These are phyloP conservation scores for Lactarius deliciosus DNA, from an alignment of 768 basidiomycete genomes.

Conservation along the genomic window DNA sequence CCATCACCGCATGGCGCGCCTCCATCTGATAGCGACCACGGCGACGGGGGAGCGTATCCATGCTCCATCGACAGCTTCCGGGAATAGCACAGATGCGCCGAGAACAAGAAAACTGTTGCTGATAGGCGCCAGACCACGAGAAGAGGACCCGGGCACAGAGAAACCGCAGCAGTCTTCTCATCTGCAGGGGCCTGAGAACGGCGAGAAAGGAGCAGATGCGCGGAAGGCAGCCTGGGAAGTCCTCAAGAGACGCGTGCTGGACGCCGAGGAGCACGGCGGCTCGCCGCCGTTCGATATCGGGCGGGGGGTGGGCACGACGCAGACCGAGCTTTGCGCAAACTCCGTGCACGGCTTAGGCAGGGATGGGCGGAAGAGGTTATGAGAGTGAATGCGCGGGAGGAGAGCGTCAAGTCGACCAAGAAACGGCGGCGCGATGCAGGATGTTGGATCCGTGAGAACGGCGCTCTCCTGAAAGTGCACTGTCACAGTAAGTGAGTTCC, in stretches of 20 bases:
- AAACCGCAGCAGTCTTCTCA: neutral
- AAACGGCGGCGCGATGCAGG: conserved; percentile 13
- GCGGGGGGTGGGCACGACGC: neutral
- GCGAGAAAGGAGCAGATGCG: neutral
- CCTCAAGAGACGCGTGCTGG: conserved; percentile 16
- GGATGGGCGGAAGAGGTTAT: conserved; percentile 3
- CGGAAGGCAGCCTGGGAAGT: conserved; percentile 18
- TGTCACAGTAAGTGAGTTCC: conserved; percentile 4
- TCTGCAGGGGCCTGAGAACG: neutral
- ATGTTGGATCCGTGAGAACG: conserved; percentile 17
- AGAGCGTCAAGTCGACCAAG: neutral
- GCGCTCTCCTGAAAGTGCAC: conserved; percentile 3
- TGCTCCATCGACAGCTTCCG: neutral
- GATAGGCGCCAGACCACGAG: conserved; percentile 1
- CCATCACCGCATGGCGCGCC: neutral
- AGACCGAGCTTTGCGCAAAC: conserved; percentile 6
- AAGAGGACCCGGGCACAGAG: neutral
- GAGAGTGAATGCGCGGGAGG: neutral
- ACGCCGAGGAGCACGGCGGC: conserved; percentile 23
- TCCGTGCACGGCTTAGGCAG: conserved; percentile 13
- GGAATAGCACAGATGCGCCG: neutral
- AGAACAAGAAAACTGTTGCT: neutral
- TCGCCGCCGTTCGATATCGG: neutral
- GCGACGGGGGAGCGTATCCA: neutral
- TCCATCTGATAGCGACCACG: neutral